phyloP scores from a whole-genome alignment of 192 early-diverging fungal genomes.

The Lobosporangium transversale region DNA sequence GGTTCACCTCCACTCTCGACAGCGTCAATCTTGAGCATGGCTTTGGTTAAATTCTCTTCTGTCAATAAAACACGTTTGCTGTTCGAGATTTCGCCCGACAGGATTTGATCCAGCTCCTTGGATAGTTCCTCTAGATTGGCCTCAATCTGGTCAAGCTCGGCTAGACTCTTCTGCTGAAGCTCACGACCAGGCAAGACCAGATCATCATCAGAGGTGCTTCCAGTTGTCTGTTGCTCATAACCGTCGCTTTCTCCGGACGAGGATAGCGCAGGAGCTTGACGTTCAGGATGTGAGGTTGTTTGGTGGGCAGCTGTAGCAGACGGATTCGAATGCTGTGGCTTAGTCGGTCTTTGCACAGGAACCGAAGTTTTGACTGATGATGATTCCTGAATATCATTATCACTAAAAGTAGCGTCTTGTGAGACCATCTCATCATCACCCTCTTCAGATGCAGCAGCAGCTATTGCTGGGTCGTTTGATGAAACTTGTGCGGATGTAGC shows the following conservation, averaged over 20 bases:
- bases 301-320: too few species aligned
- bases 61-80: slow-evolving; percentile 28
- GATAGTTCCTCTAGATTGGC: slow-evolving; percentile 2
- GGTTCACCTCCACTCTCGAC: slow-evolving; percentile 36
- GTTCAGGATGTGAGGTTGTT: too few species aligned
- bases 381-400: too few species aligned
- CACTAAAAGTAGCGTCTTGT: not conserved
- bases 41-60: slow-evolving; percentile 48
- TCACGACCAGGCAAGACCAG: slow-evolving; percentile 5
- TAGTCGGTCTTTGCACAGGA: too few species aligned
- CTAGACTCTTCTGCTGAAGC: slow-evolving; percentile 8
- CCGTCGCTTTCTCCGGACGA: not conserved
- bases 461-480: too few species aligned
- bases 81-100: slow-evolving; percentile 14
- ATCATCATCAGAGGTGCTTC: slow-evolving; percentile 13
- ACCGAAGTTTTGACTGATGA: too few species aligned
- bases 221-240: not conserved
- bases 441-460: too few species aligned
- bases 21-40: slow-evolving; percentile 42
- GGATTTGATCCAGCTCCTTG: slow-evolving; percentile 21
- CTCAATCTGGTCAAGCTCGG: slow-evolving; percentile 25
- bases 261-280: not conserved
- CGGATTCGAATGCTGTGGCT: too few species aligned
- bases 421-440: too few species aligned
- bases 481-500: not conserved